phyloP scores from a whole-genome alignment of 192 early-diverging fungal species.

The Entomortierella parvispora region DNA sequence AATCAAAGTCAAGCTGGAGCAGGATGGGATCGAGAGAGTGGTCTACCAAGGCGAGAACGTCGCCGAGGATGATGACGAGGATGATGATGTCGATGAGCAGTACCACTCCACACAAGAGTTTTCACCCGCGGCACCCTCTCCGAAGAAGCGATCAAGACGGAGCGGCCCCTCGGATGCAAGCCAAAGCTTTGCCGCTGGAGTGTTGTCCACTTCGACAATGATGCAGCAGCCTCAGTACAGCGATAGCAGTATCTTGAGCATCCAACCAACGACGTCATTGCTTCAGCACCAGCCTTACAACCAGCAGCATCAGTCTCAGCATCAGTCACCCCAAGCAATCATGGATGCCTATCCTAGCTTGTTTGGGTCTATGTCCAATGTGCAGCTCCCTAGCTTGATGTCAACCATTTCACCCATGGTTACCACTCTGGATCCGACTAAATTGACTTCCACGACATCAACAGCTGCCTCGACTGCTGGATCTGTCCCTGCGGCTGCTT shows the following conservation, averaged over 20 bases:
- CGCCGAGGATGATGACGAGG: slow-evolving; percentile 17
- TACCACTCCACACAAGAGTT: slow-evolving; percentile 43
- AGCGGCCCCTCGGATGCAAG: not conserved
- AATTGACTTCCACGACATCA: no score
- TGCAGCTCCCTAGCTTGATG: slow-evolving; percentile 7
- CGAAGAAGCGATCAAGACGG: slow-evolving; percentile 10
- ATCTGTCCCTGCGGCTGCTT: slow-evolving; percentile 3
- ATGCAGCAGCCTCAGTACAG: not conserved
- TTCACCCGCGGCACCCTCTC: not conserved
- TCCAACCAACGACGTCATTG: slow-evolving; percentile 14
- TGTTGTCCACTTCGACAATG: no score
- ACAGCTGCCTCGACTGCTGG: not conserved
- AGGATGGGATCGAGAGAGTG: not conserved
- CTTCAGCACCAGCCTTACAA: not conserved
- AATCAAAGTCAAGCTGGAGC: slow-evolving; percentile 13
- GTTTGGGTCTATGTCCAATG: slow-evolving; percentile 25
- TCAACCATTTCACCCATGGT: slow-evolving; percentile 41
- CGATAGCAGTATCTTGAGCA: slow-evolving; percentile 17
- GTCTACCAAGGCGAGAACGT: not conserved
- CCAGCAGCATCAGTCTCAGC: slow-evolving; percentile 2
- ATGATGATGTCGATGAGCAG: slow-evolving; percentile 8
- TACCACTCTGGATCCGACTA: slow-evolving; percentile 26
- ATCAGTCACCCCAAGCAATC: slow-evolving; percentile 10
- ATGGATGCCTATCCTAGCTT: slow-evolving; percentile 26
- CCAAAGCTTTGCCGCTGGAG: not conserved